Base-by-base conservation (phyloP, 495 filamentous ascomycete genomes). In the Zalerion maritima region DNA sequence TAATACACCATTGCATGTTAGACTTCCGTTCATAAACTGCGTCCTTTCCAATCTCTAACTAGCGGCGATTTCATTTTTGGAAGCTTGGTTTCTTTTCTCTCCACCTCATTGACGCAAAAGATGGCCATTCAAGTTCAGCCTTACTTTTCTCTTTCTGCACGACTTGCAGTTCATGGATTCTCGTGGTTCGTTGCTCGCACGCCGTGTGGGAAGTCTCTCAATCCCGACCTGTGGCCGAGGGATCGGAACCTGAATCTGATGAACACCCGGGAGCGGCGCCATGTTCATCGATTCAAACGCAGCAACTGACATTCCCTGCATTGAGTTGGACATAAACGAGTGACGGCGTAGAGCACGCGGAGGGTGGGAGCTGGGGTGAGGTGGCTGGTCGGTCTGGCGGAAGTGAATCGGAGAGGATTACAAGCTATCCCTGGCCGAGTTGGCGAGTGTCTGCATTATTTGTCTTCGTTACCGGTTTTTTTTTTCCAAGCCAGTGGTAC, bases 141-240 rank as follows among this genome's bases (percentile, higher is more conserved):
- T 31, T 49, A 83, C 80, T 64, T 91, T 91, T 45, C 82, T 67
- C 50, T 86, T 91, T 39, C 82, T 73, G 61, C 82, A 91, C 14
- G 78, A 84, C 49, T 91, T 87, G 70, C 82, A 91, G 52, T 91
- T 91, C 82, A 91, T 91, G 12, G 80, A 76, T 58, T 87, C 80
- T 40, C 81, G 74, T 14, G 77, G 79, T 45, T 85, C 79, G 45
- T 69, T 71, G 57, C 67, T 73, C 55, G 71, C 60, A 25, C 78
- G 73, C 30, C 81, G 73, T 18, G 72, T 64, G 21, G 80, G 76
- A 40, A 91, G 57, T 41, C 81, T 71, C 54, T 84, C 80, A 52
- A 89, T 89, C 53, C 78, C 78, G 47, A 87, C 73, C 63, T 82
- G 79, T 16, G 78, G 76, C 40, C 81, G 69, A 39, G 75, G 73